Conservation (phyloP, 164 flowering plant species). For the Sedum album region DNA sequence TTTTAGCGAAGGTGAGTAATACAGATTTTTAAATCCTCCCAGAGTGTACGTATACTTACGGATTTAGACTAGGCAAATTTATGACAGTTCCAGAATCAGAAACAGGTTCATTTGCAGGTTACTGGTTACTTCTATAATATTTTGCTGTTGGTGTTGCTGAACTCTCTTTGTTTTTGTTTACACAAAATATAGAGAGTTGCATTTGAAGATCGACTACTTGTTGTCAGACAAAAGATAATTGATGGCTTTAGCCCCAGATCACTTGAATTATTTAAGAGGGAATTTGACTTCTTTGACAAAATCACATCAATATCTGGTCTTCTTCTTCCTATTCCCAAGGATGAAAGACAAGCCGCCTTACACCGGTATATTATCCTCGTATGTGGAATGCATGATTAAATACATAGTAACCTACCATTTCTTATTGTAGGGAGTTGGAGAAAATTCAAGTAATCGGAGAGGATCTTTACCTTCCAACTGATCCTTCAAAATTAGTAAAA, state of each 20-base stretch:
- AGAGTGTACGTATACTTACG: background rate
- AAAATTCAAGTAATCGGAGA: slow-evolving; percentile 83
- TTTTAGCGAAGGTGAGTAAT: slow-evolving; percentile 44
- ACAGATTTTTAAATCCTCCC: background rate
- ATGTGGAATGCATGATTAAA: background rate
- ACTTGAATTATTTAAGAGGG: slow-evolving; percentile 67
- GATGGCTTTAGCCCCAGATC: slow-evolving; percentile 76
- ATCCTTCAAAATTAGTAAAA: slow-evolving; percentile 77
- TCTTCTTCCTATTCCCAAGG: slow-evolving; percentile 75
- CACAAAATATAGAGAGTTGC: slow-evolving; percentile 40
- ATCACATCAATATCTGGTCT: slow-evolving; percentile 92
- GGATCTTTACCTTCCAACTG: slow-evolving; percentile 95
- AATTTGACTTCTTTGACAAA: slow-evolving; percentile 90
- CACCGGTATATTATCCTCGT: slow-evolving; percentile 42
- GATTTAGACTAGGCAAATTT: background rate
- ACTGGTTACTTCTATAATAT: too few relatives aligned
- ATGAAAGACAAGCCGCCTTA: slow-evolving; percentile 90
- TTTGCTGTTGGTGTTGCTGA: background rate
- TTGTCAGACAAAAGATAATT: slow-evolving; percentile 65
- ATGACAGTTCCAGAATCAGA: too few relatives aligned
- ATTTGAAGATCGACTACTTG: slow-evolving; percentile 66
- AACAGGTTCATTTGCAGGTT: too few relatives aligned
- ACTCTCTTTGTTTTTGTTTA: background rate
- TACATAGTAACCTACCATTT: too few relatives aligned
- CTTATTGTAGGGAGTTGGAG: slow-evolving; percentile 65